Evolutionary conservation across 345 rosid species (phyloP), one percentile per base, ranked within the genome.

Genomic region (Gossypium bickii): DNA sequence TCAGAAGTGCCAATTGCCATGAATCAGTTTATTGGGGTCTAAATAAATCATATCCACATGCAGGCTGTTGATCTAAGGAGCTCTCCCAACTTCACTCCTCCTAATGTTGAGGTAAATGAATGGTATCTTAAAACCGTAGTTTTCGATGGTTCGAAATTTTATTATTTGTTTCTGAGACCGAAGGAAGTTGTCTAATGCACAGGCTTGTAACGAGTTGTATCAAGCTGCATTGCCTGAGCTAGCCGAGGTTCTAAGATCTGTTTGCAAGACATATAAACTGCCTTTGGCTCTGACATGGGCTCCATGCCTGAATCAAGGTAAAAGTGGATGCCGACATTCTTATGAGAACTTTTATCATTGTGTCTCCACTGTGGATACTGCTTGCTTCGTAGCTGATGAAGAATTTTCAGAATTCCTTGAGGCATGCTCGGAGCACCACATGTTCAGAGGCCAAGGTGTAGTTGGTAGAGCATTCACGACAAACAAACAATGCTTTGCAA

Each of bases 241-340:
- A 76, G 70, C 78, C 29, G 85, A 86, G 70, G 81, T 87, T 79
- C 81, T 90, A 80, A 80, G 73, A 66, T 82, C 89, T 62, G 86
- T 88, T 59, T 92, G 92, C 91, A 86, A 59, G 77, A 80, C 57
- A 47, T 78, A 90, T 83, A 78, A 80, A 52, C 67, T 94, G 62
- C 97, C 97, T 71, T 75, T 94, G 81, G 98, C 97, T 78, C 85
- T 90, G 73, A 88, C 91, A 3, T 94, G 98, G 98, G 88, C 93
- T 2, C 86, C 89, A 10, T 89, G 94, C 72, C 80, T 79, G 61
- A 81, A 65, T 72, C 95, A 87, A 79, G 86, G 90, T 48, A 87
- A 88, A 83, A 83, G 78, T 74, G 98, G 94, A 75, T 82, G 88
- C 63, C 86, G 85, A 18, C 97, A 86, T 80, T 87, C 93, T 67